phyloP scores from a whole-genome alignment of 1,284 basidiomycete genomes.

The Cutaneotrichosporon mucoides region DNA sequence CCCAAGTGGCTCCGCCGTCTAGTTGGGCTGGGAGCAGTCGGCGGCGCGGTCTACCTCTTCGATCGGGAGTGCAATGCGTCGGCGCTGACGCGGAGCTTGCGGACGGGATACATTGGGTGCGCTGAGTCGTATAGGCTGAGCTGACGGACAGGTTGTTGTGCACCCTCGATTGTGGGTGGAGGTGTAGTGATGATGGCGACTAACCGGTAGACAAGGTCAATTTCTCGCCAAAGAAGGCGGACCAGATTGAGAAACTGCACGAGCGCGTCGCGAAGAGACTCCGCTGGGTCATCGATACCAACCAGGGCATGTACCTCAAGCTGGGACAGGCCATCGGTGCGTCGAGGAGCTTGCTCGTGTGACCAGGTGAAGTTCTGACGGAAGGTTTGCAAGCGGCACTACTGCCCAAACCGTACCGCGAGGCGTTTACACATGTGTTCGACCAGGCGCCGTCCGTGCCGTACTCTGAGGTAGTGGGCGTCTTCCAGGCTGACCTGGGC shows the following conservation, averaged over 20 bases:
- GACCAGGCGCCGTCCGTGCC: conserved; percentile 80
- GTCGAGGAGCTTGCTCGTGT: not conserved
- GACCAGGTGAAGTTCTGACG: not conserved
- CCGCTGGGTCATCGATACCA: conserved; percentile 67
- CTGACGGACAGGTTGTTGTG: conserved; percentile 35
- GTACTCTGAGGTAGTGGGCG: conserved; percentile 61
- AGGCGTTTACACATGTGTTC: conserved; percentile 73
- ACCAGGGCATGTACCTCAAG: conserved; percentile 86
- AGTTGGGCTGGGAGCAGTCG: conserved; percentile 29
- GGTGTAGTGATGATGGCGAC: not conserved
- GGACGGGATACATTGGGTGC: conserved; percentile 62
- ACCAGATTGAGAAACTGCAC: conserved; percentile 71
- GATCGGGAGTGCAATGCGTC: conserved; percentile 66
- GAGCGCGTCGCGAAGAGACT: conserved; percentile 74
- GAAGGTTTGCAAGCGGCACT: conserved; percentile 75
- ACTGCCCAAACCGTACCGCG: conserved; percentile 73
- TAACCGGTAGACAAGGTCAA: conserved; percentile 63
- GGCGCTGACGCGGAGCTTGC: conserved; percentile 59
- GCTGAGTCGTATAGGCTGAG: conserved; percentile 35
- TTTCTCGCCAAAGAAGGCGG: conserved; percentile 61
- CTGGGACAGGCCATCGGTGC: conserved; percentile 58
- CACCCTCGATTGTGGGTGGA: conserved; percentile 43
- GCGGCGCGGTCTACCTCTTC: conserved; percentile 54
- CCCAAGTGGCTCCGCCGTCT: not conserved
- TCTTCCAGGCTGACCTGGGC: conserved; percentile 67